Evolutionary conservation across 345 rosid genomes (phyloP), one percentile per base, ranked within the genome.

Genomic region (Hypericum androsaemum): DNA sequence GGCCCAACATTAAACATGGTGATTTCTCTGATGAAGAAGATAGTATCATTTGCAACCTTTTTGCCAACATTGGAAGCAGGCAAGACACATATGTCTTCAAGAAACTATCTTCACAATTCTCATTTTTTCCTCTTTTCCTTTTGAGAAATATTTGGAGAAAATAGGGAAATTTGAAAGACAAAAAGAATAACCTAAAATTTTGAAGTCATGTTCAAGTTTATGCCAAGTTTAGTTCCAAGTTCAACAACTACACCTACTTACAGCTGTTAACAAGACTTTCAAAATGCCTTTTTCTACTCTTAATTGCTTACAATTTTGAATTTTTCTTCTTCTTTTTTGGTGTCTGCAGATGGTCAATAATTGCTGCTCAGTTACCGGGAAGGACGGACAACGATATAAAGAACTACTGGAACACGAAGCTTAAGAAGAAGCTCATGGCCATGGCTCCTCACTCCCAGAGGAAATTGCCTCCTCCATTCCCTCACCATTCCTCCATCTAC

Each of bases 331-430:
- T 10, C 3, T 12, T 14, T 46, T 45, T 45, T 28, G n/a, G n/a
- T n/a, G n/a, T 13, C 9, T 65, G 70, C 77, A 89, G 97, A 71
- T 89, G 97, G 97, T 86, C 94, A 79, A 85, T 85, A 63, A 89
- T 89, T 61, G 97, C 97, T 54, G 94, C 83, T 77, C 97, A 89
- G 64, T 76, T 85, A 55, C 97, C 94, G 12, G 94, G 95, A 35
- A 78, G 97, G 67, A 89, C 97, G 10, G 97, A 89, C 51, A 89
- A 89, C 55, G 97, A 89, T 71, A 83, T 89, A 44, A 89, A 89
- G 66, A 89, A 89, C 71, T 78, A 86, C 65, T 89, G 95, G 97
- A 89, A 86, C 77, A 89, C 95, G 37, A 89, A 89, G 78, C 92
- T 89, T 45, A 89, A 83, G 84, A 89, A 86, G 75, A 89, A 80